These are phyloP conservation scores for Nemania serpens DNA, from an alignment of 2,329 filamentous ascomycete species.

Conservation along the genomic window DNA sequence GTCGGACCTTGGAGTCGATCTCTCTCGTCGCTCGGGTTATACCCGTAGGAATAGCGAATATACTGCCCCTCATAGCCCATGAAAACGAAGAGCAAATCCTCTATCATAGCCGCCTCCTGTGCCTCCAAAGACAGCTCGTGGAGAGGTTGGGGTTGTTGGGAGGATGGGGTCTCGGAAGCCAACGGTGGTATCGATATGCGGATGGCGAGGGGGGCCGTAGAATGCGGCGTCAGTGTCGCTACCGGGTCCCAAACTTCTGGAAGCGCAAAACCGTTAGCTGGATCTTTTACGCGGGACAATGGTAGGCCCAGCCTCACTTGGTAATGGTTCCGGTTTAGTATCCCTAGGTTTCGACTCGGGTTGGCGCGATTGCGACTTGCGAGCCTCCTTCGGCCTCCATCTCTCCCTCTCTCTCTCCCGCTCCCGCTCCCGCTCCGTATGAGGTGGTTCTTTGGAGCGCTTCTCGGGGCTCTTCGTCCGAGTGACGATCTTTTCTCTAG, in stretches of 20 bases:
- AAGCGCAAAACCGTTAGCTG: constrained; percentile 36
- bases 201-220: constrained; percentile 56
- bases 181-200: constrained; percentile 69
- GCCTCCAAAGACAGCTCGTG: constrained; percentile 74
- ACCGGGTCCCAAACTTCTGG: constrained; percentile 75
- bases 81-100: constrained; percentile 91
- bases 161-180: constrained; percentile 72
- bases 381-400: constrained; percentile 46
- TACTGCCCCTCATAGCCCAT: constrained; percentile 99
- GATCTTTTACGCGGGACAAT: background rate
- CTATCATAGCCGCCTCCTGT: constrained; percentile 85
- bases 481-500: constrained; percentile 64
- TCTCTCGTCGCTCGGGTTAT: constrained; percentile 83
- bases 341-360: constrained; percentile 53
- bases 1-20: constrained; percentile 81
- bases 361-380: constrained; percentile 45
- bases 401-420: constrained; percentile 40
- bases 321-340: constrained; percentile 52
- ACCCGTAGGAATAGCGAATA: constrained; percentile 81
- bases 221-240: constrained; percentile 71
- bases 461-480: constrained; percentile 64
- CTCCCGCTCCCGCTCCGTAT: constrained; percentile 35
- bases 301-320: constrained; percentile 47
- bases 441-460: constrained; percentile 41
- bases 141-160: constrained; percentile 70